Base-by-base conservation (phyloP, 106 monocot genomes). In the Hemerocallis citrina region DNA sequence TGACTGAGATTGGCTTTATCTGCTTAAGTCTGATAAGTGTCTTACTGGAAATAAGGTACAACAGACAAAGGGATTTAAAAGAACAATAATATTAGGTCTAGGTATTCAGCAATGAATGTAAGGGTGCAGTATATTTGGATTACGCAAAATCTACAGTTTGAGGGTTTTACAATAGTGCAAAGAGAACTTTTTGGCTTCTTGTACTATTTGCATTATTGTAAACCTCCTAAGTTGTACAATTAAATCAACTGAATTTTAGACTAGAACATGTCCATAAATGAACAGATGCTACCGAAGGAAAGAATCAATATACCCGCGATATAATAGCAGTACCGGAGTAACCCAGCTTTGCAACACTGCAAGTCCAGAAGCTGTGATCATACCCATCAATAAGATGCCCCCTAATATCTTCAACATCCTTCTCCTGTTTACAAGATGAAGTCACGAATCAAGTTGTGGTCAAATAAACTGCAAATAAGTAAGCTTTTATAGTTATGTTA, bases 321-420 rank as follows among this genome's bases (percentile, higher is more conserved):
- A 96, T 81, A 57, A 96, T 79, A 52, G 90, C 83, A 69, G 87
- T 87, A 24, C 95, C 95, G 66, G 95, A 96, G 62, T 96, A 96
- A 6, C 95, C 95, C 34, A 96, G 84, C 68, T 96, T 96, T 55
- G 84, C 68, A 58, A 81, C 74, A 71, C 95, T 91, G 67, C 95
- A 96, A 25, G 90, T 76, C 90, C 90, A 96, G 59, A 77, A 96
- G 69, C 79, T 96, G 62, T 86, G 74, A 34, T 78, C 85, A 74
- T 91, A 96, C 7, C 95, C 95, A 65, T 91, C 86, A 69, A 87
- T 76, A n/a, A 96, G 66, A 57, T 41, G 43, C 17, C 76, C 56
- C 65, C 72, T 96, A 10, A 96, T 84, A 32, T 60, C 67, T 20
- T 84, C 68, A 27, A 96, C 86, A 84, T 96, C 95, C 64, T 91